Base-by-base conservation (phyloP, 768 basidiomycete genomes). In the Podaxis rugospora region DNA sequence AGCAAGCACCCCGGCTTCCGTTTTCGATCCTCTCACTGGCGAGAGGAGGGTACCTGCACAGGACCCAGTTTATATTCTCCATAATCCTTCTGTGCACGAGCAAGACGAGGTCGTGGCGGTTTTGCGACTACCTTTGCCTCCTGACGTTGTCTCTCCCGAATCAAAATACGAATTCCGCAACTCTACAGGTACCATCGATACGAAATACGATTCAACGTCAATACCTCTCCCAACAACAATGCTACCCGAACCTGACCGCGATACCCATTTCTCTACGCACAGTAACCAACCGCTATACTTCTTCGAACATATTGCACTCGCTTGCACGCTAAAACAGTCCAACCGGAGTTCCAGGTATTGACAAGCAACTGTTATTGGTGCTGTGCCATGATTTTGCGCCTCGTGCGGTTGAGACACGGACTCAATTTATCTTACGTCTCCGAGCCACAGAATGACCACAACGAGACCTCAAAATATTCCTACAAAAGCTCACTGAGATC, bases 51-150 rank as follows among this genome's bases (percentile, higher is more conserved):
- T 49, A 27, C 11, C 39, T 35, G 51, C 51, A 13, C 27, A 59
- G 32, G 59, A 52, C 51, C 59, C 51, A 5, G 51, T 59, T 13
- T 40, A 32, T 21, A 53, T 36, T 44, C 39, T 59, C 1, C 18
- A 52, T 21, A 35, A 59, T 32, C 51, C 59, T 27, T 53, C 51
- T 21, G 51, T 53, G 27, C 42, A 59, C 42, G 27, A 52, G 32
- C 28, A 47, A 28, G 59, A 59, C 40, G 51, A 59, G 36, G 59
- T 59, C 46, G 59, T 59, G 51, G 59, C 59, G 2, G 25, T 44
- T 21, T 36, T 59, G 25, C 40, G 18, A 1, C 18, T 59, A 13
- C 51, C 59, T 35, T 28, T 40, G 1, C 42, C 51, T 4, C 18
- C 39, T 6, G 10, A 7, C 16, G 9, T 23, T 23, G 39, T 10